These are phyloP conservation scores for Coleophoma cylindrospora DNA, from an alignment of 2,329 filamentous ascomycete species.

Conservation along the genomic window DNA sequence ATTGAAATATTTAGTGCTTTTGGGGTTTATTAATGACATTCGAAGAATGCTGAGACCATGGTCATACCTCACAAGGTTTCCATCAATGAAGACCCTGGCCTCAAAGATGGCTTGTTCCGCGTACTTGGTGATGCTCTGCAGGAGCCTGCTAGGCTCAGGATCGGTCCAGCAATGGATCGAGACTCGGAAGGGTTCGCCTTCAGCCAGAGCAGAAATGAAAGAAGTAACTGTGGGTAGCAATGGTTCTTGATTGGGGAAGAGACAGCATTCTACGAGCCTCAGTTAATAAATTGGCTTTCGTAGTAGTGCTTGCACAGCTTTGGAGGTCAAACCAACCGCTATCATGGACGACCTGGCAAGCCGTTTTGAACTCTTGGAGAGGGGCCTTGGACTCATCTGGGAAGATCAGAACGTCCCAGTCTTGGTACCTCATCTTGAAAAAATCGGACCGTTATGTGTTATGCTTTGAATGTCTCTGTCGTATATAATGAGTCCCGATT, in stretches of 20 bases:
- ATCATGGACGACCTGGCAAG: slow-evolving; percentile 62
- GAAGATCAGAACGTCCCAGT: slow-evolving; percentile 84
- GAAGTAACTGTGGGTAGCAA: slow-evolving; percentile 62
- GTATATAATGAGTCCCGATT: too few relatives aligned
- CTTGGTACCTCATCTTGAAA: slow-evolving; percentile 70
- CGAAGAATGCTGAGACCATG: not conserved
- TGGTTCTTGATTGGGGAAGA: not conserved
- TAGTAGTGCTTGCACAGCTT: too few relatives aligned
- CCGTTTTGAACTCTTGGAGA: slow-evolving; percentile 76
- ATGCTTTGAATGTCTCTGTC: too few relatives aligned
- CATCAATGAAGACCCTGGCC: slow-evolving; percentile 65
- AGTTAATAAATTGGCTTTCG: not conserved
- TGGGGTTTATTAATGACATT: not conserved
- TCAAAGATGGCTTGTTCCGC: slow-evolving; percentile 56
- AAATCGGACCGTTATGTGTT: too few relatives aligned
- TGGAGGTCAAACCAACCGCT: slow-evolving; percentile 24
- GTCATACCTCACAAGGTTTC: slow-evolving; percentile 54
- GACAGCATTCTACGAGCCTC: slow-evolving; percentile 1
- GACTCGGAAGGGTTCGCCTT: slow-evolving; percentile 58
- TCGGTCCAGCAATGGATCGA: slow-evolving; percentile 72
- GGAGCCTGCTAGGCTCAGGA: slow-evolving; percentile 53
- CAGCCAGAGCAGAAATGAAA: slow-evolving; percentile 62
- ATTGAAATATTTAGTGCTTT: slow-evolving; percentile 42
- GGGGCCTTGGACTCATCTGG: slow-evolving; percentile 63
- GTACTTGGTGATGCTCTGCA: slow-evolving; percentile 50